Percentiles rank a stretch among this genome's conserved stretches.
phyloP scores from a whole-genome alignment of 805 yeast genomes.

The Candida golubevii region DNA sequence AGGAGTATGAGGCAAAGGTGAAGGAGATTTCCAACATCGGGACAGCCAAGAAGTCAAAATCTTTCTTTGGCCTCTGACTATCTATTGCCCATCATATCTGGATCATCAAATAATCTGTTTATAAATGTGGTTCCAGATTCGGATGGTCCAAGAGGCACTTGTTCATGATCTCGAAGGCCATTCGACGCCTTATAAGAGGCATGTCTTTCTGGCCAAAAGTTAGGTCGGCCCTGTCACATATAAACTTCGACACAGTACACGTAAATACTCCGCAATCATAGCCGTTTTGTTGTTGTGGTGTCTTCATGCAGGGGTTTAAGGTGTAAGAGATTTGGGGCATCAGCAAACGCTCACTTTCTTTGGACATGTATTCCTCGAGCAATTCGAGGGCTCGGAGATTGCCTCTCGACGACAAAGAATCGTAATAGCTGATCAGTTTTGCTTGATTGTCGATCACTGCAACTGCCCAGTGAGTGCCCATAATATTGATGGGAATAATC shows the following conservation, averaged over 20 bases:
- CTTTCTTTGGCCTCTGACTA: slow-evolving; percentile 13
- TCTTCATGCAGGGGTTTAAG: slow-evolving; percentile 23
- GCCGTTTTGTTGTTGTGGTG: slow-evolving; percentile 89
- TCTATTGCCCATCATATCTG: not conserved
- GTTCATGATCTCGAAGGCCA: slow-evolving; percentile 57
- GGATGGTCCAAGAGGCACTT: slow-evolving; percentile 24
- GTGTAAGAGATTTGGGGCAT: slow-evolving; percentile 21
- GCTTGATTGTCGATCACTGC: slow-evolving; percentile 67
- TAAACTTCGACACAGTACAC: slow-evolving; percentile 66
- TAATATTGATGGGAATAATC: slow-evolving; percentile 80
- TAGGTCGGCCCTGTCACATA: slow-evolving; percentile 49
- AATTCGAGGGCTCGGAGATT: slow-evolving; percentile 40
- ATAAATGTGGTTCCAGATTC: slow-evolving; percentile 11
- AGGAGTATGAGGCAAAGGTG: slow-evolving; percentile 27
- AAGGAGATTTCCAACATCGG: slow-evolving; percentile 18
- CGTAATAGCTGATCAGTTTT: slow-evolving; percentile 64
- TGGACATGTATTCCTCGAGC: slow-evolving; percentile 57
- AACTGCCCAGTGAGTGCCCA: slow-evolving; percentile 88
- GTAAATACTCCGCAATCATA: slow-evolving; percentile 94
- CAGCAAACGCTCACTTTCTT: slow-evolving; percentile 56
- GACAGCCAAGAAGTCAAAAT: slow-evolving; percentile 5
- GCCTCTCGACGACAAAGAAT: slow-evolving; percentile 58
- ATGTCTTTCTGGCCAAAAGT: slow-evolving; percentile 67
- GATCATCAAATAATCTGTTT: not conserved
- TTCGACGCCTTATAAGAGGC: slow-evolving; percentile 57